Percentiles rank a stretch among this genome's conserved stretches.
phyloP scores from a whole-genome alignment of 768 basidiomycete genomes.

The Leccinum olivaceopallidum region DNA sequence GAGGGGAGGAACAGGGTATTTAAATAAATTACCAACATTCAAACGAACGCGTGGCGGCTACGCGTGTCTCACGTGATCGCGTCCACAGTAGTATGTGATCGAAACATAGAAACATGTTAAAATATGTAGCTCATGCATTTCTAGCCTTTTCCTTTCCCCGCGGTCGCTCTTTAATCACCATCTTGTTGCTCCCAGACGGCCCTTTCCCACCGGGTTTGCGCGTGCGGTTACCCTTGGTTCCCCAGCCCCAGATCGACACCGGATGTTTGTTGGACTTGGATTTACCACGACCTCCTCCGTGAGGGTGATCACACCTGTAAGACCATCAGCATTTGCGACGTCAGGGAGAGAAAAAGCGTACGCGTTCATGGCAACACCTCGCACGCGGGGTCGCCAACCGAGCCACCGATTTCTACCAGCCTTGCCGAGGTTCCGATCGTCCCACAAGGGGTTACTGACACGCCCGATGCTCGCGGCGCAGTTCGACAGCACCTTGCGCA shows the following conservation, averaged over 20 bases:
- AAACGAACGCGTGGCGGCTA: conserved; percentile 32
- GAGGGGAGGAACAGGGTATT: conserved; percentile 19
- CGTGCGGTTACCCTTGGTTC: conserved; percentile 90
- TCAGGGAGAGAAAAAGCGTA: conserved; percentile 38
- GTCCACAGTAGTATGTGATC: conserved; percentile 1
- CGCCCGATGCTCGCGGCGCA: conserved; percentile 90
- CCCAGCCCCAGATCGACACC: conserved; percentile 90
- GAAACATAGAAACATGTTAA: too few species aligned
- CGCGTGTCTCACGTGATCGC: conserved; percentile 35
- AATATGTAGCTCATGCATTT: not conserved
- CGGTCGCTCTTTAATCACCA: conserved; percentile 85
- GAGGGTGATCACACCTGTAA: conserved; percentile 82
- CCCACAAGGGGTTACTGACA: conserved; percentile 91
- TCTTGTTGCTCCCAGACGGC: conserved; percentile 70
- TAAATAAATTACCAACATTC: conserved; percentile 16
- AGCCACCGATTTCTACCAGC: conserved; percentile 90
- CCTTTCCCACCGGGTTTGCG: conserved; percentile 84
- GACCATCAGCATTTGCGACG: conserved; percentile 1
- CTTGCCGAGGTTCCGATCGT: conserved; percentile 82
- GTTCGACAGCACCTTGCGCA: conserved; percentile 77
- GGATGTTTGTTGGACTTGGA: conserved; percentile 96
- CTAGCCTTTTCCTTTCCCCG: conserved; percentile 59
- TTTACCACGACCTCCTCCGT: conserved; percentile 98
- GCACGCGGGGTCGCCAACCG: conserved; percentile 79
- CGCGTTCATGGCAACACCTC: conserved; percentile 98